Conservation (phyloP, 2,329 filamentous ascomycete species). For the Fusarium humuli region DNA sequence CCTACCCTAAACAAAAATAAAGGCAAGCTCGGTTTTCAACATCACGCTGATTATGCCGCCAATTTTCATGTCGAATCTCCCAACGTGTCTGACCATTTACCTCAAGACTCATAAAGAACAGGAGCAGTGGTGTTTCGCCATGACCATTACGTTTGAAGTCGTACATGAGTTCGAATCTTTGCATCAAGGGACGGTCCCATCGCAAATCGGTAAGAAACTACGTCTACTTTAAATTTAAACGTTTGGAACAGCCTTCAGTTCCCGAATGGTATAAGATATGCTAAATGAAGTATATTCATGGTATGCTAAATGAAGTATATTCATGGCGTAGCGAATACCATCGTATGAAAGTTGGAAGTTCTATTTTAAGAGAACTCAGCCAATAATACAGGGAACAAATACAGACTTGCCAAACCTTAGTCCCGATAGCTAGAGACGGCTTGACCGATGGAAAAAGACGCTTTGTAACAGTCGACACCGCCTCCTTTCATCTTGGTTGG, state of each 20-base stretch:
- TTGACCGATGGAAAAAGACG: not conserved
- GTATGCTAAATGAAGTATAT: not conserved
- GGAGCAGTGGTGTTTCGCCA: not conserved
- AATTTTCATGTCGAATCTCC: not conserved
- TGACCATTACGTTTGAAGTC: not conserved
- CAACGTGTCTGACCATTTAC: not conserved
- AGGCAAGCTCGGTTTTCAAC: not conserved
- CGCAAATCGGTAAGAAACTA: not conserved
- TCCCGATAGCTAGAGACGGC: not conserved
- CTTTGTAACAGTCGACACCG: not conserved
- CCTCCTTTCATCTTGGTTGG: not conserved
- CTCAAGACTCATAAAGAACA: not conserved
- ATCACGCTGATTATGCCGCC: not conserved
- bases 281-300: not conserved
- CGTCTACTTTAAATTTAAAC: not conserved
- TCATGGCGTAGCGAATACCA: not conserved
- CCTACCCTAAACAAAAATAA: not conserved
- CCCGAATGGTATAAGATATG: not conserved
- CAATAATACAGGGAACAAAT: not conserved
- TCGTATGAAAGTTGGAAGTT: not conserved
- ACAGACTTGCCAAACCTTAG: not conserved
- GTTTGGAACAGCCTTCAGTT: not conserved
- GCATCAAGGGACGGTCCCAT: not conserved
- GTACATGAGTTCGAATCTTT: not conserved
- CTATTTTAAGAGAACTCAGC: not conserved